Base-by-base conservation (phyloP, 805 yeast species). In the Teunomyces gatunensis region DNA sequence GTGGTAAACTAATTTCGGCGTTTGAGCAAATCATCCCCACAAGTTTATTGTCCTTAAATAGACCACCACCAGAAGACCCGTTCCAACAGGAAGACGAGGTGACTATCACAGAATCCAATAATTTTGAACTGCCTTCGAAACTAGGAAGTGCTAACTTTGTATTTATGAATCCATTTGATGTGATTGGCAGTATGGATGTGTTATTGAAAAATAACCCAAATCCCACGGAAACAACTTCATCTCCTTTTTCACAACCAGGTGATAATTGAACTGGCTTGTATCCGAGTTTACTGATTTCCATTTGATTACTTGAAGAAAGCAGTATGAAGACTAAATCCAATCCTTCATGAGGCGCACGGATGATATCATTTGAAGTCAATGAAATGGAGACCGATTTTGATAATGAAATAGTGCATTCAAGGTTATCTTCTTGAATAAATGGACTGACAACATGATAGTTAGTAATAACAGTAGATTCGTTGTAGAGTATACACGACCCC, bases 11-110 rank as follows among this genome's bases (percentile, higher is more conserved):
- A 1, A 71, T 68, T 47, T 67, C 69, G 13, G 75, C 79, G 53
- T 76, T 76, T 39, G 77, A 71, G 44, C 74, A 73, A 48, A 76
- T 70, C 5, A 76, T 48, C 0, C 79, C 81, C 6, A 72, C 44
- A 9, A 76, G 52, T 11, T 59, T 51, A n/a, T 56, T 58, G 13
- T 54, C 41, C 1, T 36, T 25, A 37, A 73, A 65, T 2, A 75
- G 54, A 0, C 76, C 79, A 0, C 80, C 80, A 0, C 81, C 81
- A 1, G 78, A 71, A 3, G 80, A 75, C 1, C 81, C 81, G 46
- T 75, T 71, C 80, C 80, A 77, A 54, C 79, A 75, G 6, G 74
- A 62, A 0, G 77, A 61, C 0, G 79, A 70, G 0, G 75, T 58
- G 0, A 74, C 55, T 2, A 73, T 54, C 47, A 74, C 48, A 9